Evolutionary conservation across 306 rosid species (phyloP).

Genomic region (Coriaria nepalensis): DNA sequence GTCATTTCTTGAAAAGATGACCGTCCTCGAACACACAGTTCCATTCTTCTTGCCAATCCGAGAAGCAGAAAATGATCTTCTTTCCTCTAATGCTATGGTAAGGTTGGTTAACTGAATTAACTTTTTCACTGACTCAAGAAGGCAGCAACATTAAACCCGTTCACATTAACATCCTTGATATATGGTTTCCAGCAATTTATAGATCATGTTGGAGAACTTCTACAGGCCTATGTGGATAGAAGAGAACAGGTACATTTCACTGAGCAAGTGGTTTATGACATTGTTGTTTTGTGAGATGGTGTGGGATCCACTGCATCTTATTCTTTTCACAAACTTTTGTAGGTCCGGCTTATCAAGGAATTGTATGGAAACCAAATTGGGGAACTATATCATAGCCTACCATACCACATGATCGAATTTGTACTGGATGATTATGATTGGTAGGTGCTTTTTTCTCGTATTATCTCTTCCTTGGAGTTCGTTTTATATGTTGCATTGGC

Average conservation of each 20-base stretch:
- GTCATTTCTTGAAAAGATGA: conserved; percentile 95
- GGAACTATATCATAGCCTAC: conserved; percentile 74
- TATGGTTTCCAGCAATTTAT: conserved; percentile 67
- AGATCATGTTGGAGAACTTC: conserved; percentile 81
- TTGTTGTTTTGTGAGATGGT: background rate
- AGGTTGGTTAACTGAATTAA: conserved; percentile 22
- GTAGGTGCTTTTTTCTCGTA: conserved; percentile 32
- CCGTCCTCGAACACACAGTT: conserved; percentile 79
- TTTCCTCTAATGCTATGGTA: conserved; percentile 87
- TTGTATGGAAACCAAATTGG: conserved; percentile 80
- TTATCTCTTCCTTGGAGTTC: background rate
- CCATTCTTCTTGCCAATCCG: conserved; percentile 81
- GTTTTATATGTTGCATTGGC: too few relatives aligned
- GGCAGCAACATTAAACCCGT: conserved; percentile 8
- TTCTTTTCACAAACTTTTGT: conserved; percentile 16
- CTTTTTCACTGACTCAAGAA: conserved; percentile 16
- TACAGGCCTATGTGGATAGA: conserved; percentile 93
- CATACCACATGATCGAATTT: conserved; percentile 65
- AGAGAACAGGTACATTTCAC: conserved; percentile 66
- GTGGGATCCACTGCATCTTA: background rate
- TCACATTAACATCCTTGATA: conserved; percentile 10
- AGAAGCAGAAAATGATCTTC: conserved; percentile 80
- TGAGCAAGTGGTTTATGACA: background rate
- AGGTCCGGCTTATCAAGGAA: conserved; percentile 92
- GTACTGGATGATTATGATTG: conserved; percentile 59